Percentiles rank a stretch among this genome's conserved stretches.
Evolutionary conservation across 164 flowering plant species (phyloP).

Genomic region (Tetrastigma voinierianum): DNA sequence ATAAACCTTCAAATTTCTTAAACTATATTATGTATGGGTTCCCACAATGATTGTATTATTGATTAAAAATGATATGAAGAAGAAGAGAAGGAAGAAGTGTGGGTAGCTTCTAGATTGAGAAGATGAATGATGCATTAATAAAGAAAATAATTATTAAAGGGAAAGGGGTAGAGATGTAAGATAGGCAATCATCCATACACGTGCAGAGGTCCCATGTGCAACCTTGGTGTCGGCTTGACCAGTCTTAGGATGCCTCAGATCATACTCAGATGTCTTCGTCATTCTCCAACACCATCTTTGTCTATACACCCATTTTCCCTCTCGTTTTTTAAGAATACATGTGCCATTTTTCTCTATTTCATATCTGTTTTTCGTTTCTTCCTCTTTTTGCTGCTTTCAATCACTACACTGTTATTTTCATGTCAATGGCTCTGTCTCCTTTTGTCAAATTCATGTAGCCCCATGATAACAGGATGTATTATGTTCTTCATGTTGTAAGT

Average conservation of each 20-base stretch:
- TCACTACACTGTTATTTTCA: too few relatives aligned
- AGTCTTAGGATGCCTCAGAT: slow-evolving; percentile 15
- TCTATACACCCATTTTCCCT: not conserved
- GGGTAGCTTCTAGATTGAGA: slow-evolving; percentile 8
- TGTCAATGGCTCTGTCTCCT: too few relatives aligned
- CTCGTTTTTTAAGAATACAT: too few relatives aligned
- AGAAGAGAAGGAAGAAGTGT: not conserved
- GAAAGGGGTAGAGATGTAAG: slow-evolving; percentile 3
- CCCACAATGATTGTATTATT: too few relatives aligned
- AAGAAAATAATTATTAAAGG: not conserved
- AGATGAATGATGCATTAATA: not conserved
- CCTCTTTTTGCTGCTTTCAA: too few relatives aligned
- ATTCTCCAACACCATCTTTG: slow-evolving; percentile 22
- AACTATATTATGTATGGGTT: too few relatives aligned
- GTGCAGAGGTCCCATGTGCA: slow-evolving; percentile 47
- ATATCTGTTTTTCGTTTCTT: not conserved
- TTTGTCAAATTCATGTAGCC: too few relatives aligned
- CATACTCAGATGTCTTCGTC: slow-evolving; percentile 15
- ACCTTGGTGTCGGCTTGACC: slow-evolving; percentile 55
- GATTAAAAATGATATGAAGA: too few relatives aligned
- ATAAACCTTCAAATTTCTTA: too few relatives aligned
- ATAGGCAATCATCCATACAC: slow-evolving; percentile 35
- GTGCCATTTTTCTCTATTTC: slow-evolving; percentile 1
- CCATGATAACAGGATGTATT: too few relatives aligned
- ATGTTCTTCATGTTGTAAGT: too few relatives aligned